A percentile compares a stretch with the other conserved stretches of the same genome.
These are phyloP conservation scores for Grosmannia clavigera DNA, from an alignment of 2,329 filamentous ascomycete genomes.

Conservation along the genomic window DNA sequence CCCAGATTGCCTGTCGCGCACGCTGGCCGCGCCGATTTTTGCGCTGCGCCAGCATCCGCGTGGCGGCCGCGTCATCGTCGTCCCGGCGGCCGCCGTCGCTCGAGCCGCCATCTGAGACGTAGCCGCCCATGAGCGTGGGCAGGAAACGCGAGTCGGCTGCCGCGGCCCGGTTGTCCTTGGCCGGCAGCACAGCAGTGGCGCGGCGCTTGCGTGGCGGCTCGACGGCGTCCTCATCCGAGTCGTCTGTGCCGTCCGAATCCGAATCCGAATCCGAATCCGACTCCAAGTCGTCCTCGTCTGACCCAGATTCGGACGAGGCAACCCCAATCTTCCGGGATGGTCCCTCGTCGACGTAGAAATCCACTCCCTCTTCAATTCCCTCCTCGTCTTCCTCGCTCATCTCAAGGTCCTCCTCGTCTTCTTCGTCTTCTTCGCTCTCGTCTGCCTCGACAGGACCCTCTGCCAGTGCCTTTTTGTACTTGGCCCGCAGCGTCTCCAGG, in stretches of 20 bases:
- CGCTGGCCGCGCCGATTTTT: constrained; percentile 65
- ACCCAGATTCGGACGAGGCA: constrained; percentile 1
- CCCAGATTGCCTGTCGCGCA: constrained; percentile 66
- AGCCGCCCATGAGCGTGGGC: constrained; percentile 66
- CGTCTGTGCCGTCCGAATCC: background rate
- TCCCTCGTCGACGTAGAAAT: background rate
- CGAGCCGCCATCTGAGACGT: constrained; percentile 67
- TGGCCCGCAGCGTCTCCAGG: background rate
- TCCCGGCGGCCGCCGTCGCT: constrained; percentile 61
- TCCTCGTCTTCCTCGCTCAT: constrained; percentile 10
- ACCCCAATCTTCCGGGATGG: constrained; percentile 2
- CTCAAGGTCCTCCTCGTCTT: constrained; percentile 7
- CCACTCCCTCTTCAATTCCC: constrained; percentile 5
- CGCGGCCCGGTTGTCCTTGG: background rate
- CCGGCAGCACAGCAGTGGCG: background rate
- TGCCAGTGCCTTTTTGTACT: constrained; percentile 1
- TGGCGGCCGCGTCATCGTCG: constrained; percentile 50
- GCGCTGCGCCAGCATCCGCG: constrained; percentile 34
- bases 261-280: constrained; percentile 9
- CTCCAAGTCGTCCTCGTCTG: constrained; percentile 13
- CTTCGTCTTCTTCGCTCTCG: constrained; percentile 4
- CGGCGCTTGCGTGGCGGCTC: constrained; percentile 6
- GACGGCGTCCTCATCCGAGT: constrained; percentile 1
- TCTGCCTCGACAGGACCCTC: background rate
- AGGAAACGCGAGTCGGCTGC: constrained; percentile 46